Percentiles rank a stretch among this genome's conserved stretches.
Evolutionary conservation across 345 rosid species (phyloP).

Genomic region (Ricinus communis): DNA sequence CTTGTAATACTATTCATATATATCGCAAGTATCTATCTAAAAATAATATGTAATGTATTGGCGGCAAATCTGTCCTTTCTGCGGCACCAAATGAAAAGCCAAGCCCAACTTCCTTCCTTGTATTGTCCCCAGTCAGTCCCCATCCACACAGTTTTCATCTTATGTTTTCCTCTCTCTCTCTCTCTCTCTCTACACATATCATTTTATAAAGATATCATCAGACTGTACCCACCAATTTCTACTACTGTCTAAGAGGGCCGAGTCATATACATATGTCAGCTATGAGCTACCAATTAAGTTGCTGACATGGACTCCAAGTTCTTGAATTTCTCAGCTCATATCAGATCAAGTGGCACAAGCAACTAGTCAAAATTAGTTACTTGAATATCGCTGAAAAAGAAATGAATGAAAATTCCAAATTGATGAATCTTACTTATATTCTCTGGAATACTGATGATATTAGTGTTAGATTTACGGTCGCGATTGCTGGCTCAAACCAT

Average conservation of each 20-base stretch:
- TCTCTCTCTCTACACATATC: no score
- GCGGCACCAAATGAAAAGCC: neutral
- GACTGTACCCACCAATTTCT: neutral
- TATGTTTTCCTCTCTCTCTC: no score
- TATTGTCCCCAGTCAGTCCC: neutral
- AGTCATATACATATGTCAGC: neutral
- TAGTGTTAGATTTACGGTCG: no score
- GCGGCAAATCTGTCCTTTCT: slow-evolving; percentile 3
- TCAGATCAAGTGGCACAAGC: no score
- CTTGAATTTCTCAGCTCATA: neutral
- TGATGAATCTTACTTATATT: no score
- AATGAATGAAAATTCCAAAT: no score
- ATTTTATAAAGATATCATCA: neutral
- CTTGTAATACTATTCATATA: no score
- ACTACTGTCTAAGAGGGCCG: neutral
- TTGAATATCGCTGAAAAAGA: no score
- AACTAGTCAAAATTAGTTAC: no score
- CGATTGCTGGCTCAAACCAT: neutral
- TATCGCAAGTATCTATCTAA: no score
- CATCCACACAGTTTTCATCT: slow-evolving; percentile 5
- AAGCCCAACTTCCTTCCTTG: neutral
- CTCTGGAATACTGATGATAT: no score
- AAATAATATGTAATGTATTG: neutral
- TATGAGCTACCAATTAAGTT: neutral
- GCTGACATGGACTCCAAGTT: neutral